Conservation (phyloP, 768 basidiomycete genomes). For the Collybia nuda region DNA sequence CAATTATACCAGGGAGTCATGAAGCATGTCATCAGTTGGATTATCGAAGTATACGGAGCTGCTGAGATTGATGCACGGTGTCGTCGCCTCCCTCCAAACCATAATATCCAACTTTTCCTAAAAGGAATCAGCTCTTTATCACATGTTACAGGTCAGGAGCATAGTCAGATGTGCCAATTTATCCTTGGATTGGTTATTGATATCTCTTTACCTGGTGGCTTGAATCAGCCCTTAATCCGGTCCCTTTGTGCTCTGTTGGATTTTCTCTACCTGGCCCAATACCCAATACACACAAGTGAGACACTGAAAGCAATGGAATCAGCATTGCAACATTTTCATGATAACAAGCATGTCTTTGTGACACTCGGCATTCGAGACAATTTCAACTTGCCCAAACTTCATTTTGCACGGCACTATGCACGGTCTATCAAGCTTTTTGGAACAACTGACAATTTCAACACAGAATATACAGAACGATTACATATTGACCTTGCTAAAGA, state of each 20-base stretch:
- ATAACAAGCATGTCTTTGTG: slow-evolving; percentile 26
- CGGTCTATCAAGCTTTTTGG: slow-evolving; percentile 23
- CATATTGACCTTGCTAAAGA: slow-evolving; percentile 42
- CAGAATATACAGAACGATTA: slow-evolving; percentile 35
- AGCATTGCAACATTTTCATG: slow-evolving; percentile 25
- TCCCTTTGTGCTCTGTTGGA: slow-evolving; percentile 27
- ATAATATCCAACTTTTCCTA: slow-evolving; percentile 29
- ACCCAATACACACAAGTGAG: slow-evolving; percentile 19
- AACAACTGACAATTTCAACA: slow-evolving; percentile 31
- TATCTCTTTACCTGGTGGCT: slow-evolving; percentile 1
- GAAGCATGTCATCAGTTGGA: slow-evolving; percentile 31
- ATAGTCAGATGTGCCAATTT: slow-evolving; percentile 26
- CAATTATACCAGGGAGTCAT: slow-evolving; percentile 33
- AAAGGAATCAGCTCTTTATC: slow-evolving; percentile 35
- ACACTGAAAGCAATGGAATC: slow-evolving; percentile 23
- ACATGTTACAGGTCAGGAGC: slow-evolving; percentile 38
- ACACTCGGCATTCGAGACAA: slow-evolving; percentile 22
- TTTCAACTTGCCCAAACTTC: slow-evolving; percentile 38
- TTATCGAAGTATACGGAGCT: slow-evolving; percentile 18
- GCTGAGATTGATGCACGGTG: slow-evolving; percentile 37
- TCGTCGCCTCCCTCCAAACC: slow-evolving; percentile 25
- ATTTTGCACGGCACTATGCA: slow-evolving; percentile 26
- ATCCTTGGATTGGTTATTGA: slow-evolving; percentile 25
- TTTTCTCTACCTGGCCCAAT: slow-evolving; percentile 30
- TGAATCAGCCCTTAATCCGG: slow-evolving; percentile 5